Conservation (phyloP, 1,284 basidiomycete species). For the Omphalotus olearius region DNA sequence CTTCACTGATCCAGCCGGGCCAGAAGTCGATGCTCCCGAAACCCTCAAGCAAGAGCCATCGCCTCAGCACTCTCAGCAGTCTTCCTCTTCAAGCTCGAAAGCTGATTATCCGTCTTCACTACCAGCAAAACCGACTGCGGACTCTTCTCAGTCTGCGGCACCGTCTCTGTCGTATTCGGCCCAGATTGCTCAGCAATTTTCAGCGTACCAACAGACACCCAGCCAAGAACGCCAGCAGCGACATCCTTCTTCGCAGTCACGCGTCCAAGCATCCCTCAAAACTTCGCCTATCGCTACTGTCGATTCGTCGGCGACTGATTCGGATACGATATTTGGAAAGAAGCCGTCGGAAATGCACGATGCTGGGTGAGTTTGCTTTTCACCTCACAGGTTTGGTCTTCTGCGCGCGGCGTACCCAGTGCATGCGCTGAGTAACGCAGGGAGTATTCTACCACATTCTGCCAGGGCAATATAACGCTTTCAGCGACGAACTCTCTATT, state of each 20-base stretch:
- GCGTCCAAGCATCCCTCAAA: conserved; percentile 9
- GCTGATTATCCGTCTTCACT: conserved; percentile 11
- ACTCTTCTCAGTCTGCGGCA: conserved; percentile 15
- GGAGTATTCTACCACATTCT: too few relatives aligned
- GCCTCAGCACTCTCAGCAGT: background rate
- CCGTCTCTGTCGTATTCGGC: conserved; percentile 57
- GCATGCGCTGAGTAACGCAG: too few relatives aligned
- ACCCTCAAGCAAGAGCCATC: conserved; percentile 1
- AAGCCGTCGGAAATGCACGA: conserved; percentile 89
- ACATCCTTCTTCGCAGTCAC: background rate
- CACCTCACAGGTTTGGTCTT: conserved; percentile 17
- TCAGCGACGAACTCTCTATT: too few relatives aligned
- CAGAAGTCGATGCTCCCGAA: conserved; percentile 7
- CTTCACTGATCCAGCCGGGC: conserved; percentile 1
- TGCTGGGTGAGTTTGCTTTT: conserved; percentile 74
- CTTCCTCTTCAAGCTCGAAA: conserved; percentile 11
- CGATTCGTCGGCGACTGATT: conserved; percentile 21
- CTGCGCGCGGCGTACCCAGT: conserved; percentile 5
- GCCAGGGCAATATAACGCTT: too few relatives aligned
- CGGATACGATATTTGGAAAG: conserved; percentile 44
- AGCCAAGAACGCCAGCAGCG: conserved; percentile 62
- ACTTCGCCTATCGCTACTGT: conserved; percentile 18
- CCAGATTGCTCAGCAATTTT: conserved; percentile 69
- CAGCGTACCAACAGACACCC: conserved; percentile 61
- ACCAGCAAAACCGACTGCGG: conserved; percentile 22